Evolutionary conservation across 257 asterid species (phyloP).

Genomic region (Nicotiana knightiana): DNA sequence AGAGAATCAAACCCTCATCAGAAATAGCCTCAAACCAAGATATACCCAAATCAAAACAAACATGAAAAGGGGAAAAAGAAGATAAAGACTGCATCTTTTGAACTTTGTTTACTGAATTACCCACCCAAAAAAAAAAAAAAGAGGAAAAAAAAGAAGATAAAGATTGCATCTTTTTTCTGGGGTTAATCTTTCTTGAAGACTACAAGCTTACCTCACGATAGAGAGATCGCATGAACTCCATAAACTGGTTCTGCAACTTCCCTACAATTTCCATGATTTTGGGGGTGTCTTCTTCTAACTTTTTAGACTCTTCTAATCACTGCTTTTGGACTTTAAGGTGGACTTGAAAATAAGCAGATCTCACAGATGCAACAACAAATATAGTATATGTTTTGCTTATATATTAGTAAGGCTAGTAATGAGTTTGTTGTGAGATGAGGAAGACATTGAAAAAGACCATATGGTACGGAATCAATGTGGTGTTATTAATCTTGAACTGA

Average conservation of each 20-base stretch:
- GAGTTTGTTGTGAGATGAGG: not conserved
- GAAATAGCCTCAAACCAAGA: not conserved
- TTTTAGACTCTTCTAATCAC: not conserved
- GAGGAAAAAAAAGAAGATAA: not conserved
- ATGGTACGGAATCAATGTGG: not conserved
- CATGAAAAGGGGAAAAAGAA: not conserved
- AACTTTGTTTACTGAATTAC: not conserved
- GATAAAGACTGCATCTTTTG: not conserved
- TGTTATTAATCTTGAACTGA: not conserved
- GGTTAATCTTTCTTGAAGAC: not conserved
- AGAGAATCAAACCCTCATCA: not conserved
- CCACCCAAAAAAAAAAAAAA: too few species aligned
- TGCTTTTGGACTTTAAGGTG: not conserved
- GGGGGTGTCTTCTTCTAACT: not conserved
- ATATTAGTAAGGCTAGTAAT: too few species aligned
- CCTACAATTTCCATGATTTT: slow-evolving; percentile 14
- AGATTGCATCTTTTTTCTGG: not conserved
- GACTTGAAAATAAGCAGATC: not conserved
- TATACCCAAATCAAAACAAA: not conserved
- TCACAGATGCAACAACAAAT: not conserved
- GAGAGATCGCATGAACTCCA: slow-evolving; percentile 9
- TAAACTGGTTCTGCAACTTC: slow-evolving; percentile 21
- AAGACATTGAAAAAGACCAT: not conserved
- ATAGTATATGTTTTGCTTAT: not conserved
- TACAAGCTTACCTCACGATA: slow-evolving; percentile 22